Conservation (phyloP, 1,284 basidiomycete species). For the Tremellales sp. region DNA sequence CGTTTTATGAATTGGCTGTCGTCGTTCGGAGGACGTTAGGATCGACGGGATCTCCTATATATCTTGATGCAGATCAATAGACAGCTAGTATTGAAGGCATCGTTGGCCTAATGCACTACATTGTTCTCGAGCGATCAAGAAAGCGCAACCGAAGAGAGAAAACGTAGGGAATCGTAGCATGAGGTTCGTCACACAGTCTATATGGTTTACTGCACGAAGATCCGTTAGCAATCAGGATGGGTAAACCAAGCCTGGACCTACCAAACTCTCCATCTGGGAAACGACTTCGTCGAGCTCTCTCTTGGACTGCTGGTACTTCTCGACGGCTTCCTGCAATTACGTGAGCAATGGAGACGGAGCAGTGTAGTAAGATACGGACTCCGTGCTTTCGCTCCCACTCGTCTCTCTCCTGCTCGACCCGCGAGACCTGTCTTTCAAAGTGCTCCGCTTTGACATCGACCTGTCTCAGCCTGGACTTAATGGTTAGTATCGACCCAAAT, state of each 20-base stretch:
- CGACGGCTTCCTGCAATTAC: constrained; percentile 61
- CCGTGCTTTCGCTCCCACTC: constrained; percentile 93
- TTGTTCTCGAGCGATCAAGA: too few relatives aligned
- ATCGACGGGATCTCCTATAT: too few relatives aligned
- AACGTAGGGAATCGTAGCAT: too few relatives aligned
- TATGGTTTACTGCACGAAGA: constrained; percentile 1
- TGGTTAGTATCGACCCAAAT: not conserved
- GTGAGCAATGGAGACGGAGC: not conserved
- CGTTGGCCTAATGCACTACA: too few relatives aligned
- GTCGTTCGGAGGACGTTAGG: too few relatives aligned
- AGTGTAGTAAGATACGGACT: constrained; percentile 51
- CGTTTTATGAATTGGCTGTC: constrained; percentile 23
- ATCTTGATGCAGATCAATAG: too few relatives aligned
- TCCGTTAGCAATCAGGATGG: not conserved
- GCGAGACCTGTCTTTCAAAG: constrained; percentile 87
- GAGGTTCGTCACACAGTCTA: too few relatives aligned
- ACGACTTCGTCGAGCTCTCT: constrained; percentile 85
- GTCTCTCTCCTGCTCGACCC: constrained; percentile 88
- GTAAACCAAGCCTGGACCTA: constrained; percentile 19
- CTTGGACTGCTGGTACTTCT: constrained; percentile 74
- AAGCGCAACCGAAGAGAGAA: not conserved
- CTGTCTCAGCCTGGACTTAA: constrained; percentile 70
- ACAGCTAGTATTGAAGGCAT: too few relatives aligned
- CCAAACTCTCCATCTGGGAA: constrained; percentile 70
- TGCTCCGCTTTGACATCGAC: constrained; percentile 99